phyloP scores from a whole-genome alignment of 495 filamentous ascomycete genomes.

The Thozetella sp. region DNA sequence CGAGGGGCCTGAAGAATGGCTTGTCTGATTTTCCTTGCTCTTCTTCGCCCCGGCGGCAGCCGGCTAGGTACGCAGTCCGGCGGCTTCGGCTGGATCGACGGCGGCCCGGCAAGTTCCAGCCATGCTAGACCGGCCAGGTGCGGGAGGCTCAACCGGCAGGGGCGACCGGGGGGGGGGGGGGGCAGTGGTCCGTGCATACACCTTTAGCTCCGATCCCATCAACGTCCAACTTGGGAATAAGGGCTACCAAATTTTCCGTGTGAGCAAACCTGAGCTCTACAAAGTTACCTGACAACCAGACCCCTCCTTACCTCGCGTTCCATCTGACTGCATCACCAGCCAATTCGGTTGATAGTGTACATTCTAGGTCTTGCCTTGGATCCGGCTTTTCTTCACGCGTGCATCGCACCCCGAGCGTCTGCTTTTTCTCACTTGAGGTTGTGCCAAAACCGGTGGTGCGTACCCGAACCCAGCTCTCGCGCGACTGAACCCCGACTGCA shows the following conservation, averaged over 20 bases:
- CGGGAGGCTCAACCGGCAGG: not conserved
- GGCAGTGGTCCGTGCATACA: not conserved
- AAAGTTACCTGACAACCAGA: not conserved
- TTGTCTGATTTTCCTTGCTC: no score
- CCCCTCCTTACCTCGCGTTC: not conserved
- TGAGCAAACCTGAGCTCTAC: not conserved
- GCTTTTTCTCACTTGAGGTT: not conserved
- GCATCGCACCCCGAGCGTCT: not conserved
- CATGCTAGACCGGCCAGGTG: no score
- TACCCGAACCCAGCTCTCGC: not conserved
- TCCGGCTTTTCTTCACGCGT: not conserved
- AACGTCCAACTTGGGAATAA: not conserved
- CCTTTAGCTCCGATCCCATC: constrained; percentile 1
- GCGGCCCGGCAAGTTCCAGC: no score
- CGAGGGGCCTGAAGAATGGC: no score
- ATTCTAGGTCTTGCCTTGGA: not conserved
- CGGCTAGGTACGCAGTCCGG: no score
- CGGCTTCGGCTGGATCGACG: no score
- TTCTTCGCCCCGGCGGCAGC: no score
- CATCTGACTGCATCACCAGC: not conserved
- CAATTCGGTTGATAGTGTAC: not conserved
- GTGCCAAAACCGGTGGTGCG: not conserved
- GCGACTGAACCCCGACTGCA: no score
- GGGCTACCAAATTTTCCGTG: constrained; percentile 3
- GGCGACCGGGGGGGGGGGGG: not conserved